phyloP scores from a whole-genome alignment of 345 rosid genomes.

The Rhodamnia argentea region DNA sequence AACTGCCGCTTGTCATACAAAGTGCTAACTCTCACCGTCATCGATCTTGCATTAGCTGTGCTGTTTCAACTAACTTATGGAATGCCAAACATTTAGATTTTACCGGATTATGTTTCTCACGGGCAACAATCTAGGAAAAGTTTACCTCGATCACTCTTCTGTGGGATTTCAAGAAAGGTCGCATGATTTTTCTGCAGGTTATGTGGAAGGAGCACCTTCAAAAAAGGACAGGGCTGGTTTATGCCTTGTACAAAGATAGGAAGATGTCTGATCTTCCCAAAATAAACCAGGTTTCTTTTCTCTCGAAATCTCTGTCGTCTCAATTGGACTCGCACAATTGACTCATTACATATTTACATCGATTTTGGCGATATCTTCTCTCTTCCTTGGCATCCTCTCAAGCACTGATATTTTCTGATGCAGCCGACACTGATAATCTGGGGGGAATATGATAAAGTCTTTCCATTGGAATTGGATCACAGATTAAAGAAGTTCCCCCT shows the following conservation, averaged over 20 bases:
- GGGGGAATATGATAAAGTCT: slow-evolving; percentile 6
- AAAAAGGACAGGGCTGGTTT: slow-evolving; percentile 4
- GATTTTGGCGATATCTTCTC: neutral
- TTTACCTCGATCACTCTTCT: neutral
- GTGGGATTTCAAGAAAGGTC: neutral
- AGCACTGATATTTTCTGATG: neutral
- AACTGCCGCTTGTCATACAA: neutral
- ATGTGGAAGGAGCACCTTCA: neutral
- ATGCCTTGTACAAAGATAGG: slow-evolving; percentile 4
- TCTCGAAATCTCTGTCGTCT: neutral
- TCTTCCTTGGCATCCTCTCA: neutral
- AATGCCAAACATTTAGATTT: neutral
- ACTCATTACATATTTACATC: neutral
- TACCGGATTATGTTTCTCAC: neutral
- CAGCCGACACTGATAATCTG: slow-evolving; percentile 7
- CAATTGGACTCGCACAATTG: neutral
- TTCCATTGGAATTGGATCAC: slow-evolving; percentile 10
- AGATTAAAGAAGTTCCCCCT: slow-evolving; percentile 1
- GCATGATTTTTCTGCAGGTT: neutral
- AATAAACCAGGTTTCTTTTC: slow-evolving; percentile 4
- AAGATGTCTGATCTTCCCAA: slow-evolving; percentile 7
- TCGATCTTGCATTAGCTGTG: neutral
- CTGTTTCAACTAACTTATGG: neutral
- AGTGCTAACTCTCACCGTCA: neutral
- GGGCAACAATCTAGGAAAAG: neutral